These are phyloP conservation scores for Phytopythium boreale DNA, from an alignment of 352 stramenopile genomes.

Conservation along the genomic window DNA sequence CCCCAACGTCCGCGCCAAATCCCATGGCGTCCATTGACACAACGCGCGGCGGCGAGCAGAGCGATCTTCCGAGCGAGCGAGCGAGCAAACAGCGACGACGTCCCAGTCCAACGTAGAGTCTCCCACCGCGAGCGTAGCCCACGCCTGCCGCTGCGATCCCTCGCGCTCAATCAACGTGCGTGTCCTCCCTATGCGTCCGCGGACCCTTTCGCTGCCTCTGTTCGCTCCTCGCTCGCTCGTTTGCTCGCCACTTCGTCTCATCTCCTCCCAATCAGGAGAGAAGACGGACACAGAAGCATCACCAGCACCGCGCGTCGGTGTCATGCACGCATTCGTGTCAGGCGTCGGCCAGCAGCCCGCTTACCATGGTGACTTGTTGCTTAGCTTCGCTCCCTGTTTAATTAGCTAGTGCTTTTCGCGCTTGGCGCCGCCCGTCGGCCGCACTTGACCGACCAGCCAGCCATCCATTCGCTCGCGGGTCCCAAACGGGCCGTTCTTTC, in stretches of 20 bases:
- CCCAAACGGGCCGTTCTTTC: background rate
- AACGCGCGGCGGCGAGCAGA: background rate
- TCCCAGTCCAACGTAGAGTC: too few species aligned
- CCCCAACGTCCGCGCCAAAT: background rate
- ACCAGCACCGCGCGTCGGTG: background rate
- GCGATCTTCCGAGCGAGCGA: background rate
- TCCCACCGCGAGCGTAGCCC: too few species aligned
- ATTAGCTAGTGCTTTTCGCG: slow-evolving; percentile 54
- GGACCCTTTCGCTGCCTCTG: too few species aligned
- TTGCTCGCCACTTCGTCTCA: background rate
- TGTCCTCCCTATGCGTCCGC: too few species aligned
- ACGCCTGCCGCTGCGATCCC: too few species aligned
- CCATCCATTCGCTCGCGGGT: slow-evolving; percentile 32
- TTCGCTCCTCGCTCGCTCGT: background rate
- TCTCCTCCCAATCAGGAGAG: background rate
- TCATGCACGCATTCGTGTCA: background rate
- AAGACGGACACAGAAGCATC: background rate
- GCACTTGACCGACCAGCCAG: slow-evolving; percentile 31
- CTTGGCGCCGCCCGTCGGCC: slow-evolving; percentile 12
- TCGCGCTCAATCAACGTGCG: too few species aligned
- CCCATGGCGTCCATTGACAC: background rate
- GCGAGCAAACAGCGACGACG: slow-evolving; percentile 9
- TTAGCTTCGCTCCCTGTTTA: slow-evolving; percentile 83
- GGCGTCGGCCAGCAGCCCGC: slow-evolving; percentile 8
- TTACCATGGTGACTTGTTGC: slow-evolving; percentile 86